phyloP scores from a whole-genome alignment of 1,139 yeast species.

The Protomyces gravidus region DNA sequence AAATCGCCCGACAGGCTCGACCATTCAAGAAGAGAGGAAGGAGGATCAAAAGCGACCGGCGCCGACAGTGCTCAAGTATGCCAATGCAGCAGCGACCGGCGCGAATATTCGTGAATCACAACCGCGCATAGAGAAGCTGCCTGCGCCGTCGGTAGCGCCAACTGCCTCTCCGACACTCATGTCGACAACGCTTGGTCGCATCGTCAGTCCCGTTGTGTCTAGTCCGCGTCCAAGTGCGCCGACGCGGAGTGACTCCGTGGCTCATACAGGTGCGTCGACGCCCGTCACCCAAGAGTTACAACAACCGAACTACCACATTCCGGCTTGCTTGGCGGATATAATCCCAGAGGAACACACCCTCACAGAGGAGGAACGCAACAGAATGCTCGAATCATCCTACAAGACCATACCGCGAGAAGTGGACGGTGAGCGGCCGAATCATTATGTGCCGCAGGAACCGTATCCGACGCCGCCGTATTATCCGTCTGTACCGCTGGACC shows the following conservation, averaged over 20 bases:
- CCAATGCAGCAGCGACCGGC: conserved; percentile 61
- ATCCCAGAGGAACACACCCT: conserved; percentile 16
- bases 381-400: conserved; percentile 65
- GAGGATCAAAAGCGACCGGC: conserved; percentile 11
- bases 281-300: background rate
- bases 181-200: background rate
- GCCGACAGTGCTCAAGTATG: conserved; percentile 56
- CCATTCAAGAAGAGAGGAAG: background rate
- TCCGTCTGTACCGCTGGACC: conserved; percentile 74
- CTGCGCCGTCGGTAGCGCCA: conserved; percentile 21
- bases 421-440: conserved; percentile 81
- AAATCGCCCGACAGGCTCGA: background rate
- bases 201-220: background rate
- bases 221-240: background rate
- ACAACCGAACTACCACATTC: conserved; percentile 23
- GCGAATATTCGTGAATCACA: conserved; percentile 41
- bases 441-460: conserved; percentile 74
- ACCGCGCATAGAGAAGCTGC: conserved; percentile 25
- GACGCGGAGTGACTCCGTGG: background rate
- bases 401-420: conserved; percentile 89
- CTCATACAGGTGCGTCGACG: background rate
- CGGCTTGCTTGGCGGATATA: conserved; percentile 13
- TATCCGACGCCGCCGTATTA: conserved; percentile 88
- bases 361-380: conserved; percentile 18
- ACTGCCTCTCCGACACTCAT: background rate